phyloP scores from a whole-genome alignment of 768 basidiomycete species.

The Scleroderma bovista region DNA sequence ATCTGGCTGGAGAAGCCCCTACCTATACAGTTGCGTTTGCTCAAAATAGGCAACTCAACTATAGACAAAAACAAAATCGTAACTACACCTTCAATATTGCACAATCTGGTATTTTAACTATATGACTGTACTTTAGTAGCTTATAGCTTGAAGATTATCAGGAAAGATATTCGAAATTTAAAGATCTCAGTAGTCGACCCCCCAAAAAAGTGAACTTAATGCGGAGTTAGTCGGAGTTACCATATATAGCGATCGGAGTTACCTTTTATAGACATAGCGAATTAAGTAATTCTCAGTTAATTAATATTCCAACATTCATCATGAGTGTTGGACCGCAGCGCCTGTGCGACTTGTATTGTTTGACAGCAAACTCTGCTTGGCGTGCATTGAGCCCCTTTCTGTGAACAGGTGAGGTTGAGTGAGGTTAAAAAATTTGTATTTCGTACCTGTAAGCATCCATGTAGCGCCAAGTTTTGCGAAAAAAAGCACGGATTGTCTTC shows the following conservation, averaged over 20 bases:
- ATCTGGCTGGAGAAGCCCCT: too few species aligned
- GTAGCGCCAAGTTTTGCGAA: constrained; percentile 4
- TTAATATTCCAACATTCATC: background rate
- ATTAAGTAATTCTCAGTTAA: background rate
- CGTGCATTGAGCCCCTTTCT: constrained; percentile 8
- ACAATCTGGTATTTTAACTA: background rate
- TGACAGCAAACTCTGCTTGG: constrained; percentile 12
- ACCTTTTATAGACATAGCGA: background rate
- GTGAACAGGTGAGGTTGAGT: background rate
- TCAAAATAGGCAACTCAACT: background rate
- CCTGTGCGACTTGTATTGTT: constrained; percentile 13
- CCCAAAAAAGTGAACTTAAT: background rate
- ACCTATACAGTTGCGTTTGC: too few species aligned
- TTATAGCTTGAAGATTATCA: background rate
- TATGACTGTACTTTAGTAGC: background rate
- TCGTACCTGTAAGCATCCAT: constrained; percentile 12
- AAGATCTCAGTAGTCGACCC: constrained; percentile 2
- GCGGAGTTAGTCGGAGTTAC: constrained; percentile 1
- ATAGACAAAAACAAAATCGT: background rate
- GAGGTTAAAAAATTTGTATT: background rate
- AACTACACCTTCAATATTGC: background rate
- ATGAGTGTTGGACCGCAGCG: background rate
- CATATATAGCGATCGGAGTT: background rate
- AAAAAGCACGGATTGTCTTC: constrained; percentile 12
- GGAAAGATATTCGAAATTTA: background rate